Evolutionary conservation across 2,329 filamentous ascomycete genomes (phyloP), one percentile per base, ranked within the genome.

Genomic region (Cordyceps fumosorosea): DNA sequence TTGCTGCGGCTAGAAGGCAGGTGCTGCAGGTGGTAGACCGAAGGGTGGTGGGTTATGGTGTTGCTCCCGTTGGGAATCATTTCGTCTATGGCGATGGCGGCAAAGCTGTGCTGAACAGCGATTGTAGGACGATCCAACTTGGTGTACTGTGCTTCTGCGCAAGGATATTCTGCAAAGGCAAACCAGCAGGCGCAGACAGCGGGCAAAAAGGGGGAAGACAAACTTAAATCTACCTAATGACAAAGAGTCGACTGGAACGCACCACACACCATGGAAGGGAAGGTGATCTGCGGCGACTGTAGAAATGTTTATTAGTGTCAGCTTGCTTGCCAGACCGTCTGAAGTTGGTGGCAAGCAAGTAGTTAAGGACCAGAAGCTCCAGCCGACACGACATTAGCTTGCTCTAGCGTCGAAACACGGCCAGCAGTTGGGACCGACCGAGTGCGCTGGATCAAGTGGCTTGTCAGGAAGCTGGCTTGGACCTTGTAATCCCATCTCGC

Each of bases 1-100:
- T 66, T 70, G 66, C 66, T 69, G 63, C 68, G 68, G 56, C 67
- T 60, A 16, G 64, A 65, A 20, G 71, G 67, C 34, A 65, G 69
- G 56, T 76, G 69, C 47, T 75, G 75, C 20, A 79, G 69, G 34
- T 75, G 72, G 64, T 79, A 78, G n/a, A 77, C 72, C 63, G 78
- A 76, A 34, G 78, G 76, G 62, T 80, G 77, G 66, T 77, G 75
- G 14, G 76, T 77, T 63, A 78, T 74, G 63, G 73, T 75, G 66
- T 74, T 73, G 50, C 71, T 74, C 40, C 69, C 71, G 65, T 80
- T 76, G 48, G 76, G 74, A 62, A 73, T 74, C 79, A 81, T 80
- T 60, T 34, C 34, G 24, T 37, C 48, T 18, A 20, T 34, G 7
- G 47, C 47, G 40, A 32, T 10, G n/a, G 57, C 7, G 7, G 50